Evolutionary conservation across 2,329 filamentous ascomycete species (phyloP), one percentile per base, ranked within the genome.

Genomic region (Penicillium sp.): DNA sequence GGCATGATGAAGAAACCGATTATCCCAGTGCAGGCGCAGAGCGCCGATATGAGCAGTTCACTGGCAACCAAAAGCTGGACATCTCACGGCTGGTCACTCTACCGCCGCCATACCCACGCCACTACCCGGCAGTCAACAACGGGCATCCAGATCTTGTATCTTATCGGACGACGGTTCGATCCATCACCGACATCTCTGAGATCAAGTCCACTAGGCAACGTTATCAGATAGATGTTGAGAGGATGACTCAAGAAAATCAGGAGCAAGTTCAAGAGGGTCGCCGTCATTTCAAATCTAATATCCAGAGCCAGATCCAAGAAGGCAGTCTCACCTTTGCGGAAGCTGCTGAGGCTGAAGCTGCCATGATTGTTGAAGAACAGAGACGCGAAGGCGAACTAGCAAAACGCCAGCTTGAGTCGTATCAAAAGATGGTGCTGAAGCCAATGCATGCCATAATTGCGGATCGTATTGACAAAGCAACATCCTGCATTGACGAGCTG

Each of bases 61-160:
- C 60, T 13, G 80, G 83, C 76, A 82, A 66, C 26, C 76, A 75
- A 23, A 86, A 86, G 57, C 78, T 98, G 3, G 93, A 99, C 69
- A 89, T 98, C 26, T 98, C 95, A 3, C 85, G 95, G 27, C 85
- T 99, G 1, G 90, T 99, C 4, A 97, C 95, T 0, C 81, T 99
- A 29, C 95, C 95, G 9, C 95, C 95, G 1, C 91, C 95, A 2
- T 98, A 96, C 72, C 95, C 95, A 1, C 88, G 93, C 8, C 93
- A 98, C 69, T 90, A 98, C 67, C 95, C 95, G 9, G 95, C 95
- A 0, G 91, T 98, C 16, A 97, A 96, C 73, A 99, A 98, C 69
- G 96, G 86, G 65, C 95, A 99, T 69, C 95, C 95, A 0, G 89
- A 96, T 62, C 83, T 99, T n/a, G 84, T 88, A 0, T 83, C 86